Base-by-base conservation (phyloP, 2,329 filamentous ascomycete species). In the Scolecobasidium constrictum region DNA sequence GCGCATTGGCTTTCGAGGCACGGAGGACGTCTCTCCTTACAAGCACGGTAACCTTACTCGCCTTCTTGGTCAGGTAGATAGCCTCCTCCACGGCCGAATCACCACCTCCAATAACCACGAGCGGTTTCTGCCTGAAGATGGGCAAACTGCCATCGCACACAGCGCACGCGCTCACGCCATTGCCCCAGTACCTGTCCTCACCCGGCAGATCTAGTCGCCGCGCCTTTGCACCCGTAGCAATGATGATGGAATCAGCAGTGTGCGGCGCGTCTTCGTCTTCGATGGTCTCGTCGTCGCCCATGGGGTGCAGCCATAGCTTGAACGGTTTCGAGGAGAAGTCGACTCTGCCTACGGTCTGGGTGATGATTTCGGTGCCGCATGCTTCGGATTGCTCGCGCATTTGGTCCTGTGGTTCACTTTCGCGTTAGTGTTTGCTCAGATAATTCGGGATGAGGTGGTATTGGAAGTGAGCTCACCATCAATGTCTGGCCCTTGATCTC, bases 71-170 rank as follows among this genome's bases (percentile, higher is more conserved):
- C 53, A 98, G 69, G 71, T 95, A 98, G 54, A 94, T 82, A 44
- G 88, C 87, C 75, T 98, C 92, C 68, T 98, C 93, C 20, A 93
- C 92, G 15, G 92, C 92, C 13, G 86, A 94, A 67, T 98, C 92
- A 56, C 92, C 92, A 49, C 92, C 93, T 49, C 92, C 92, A 50
- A 98, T 95, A 39, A 98, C 92, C 33, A 90, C 86, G 43, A 98
- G 73, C 6, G 84, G 90, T 74, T 94, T 94, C 65, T 95, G 86
- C 54, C 90, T 78, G 80, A 94, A 98, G 63, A 98, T 95, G 47
- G 92, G 92, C 37, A 96, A 82, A 39, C 88, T 92, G 50, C 92
- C 92, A 59, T 98, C 92, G 67, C 92, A 98, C 38, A 98, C 92
- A 23, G 92, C 92, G 66, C 92, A 98, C 39, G 92, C 92, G 41